Evolutionary conservation across 148 eudicot species (phyloP).

Genomic region (Chenopodium berlandieri): DNA sequence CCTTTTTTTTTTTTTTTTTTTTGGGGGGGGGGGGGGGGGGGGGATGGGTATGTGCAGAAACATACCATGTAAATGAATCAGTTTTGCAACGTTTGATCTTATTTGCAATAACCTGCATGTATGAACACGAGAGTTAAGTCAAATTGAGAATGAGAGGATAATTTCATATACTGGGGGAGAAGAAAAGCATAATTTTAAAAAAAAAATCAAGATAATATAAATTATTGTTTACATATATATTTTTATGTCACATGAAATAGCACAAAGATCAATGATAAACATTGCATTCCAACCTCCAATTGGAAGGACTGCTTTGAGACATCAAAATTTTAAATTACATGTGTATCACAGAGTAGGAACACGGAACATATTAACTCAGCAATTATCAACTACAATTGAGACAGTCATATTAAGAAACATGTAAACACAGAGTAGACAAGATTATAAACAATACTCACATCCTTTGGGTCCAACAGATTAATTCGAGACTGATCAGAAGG

Average conservation of each 20-base stretch:
- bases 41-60: conserved; percentile 15
- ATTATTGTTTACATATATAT: too few species aligned
- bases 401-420: background rate
- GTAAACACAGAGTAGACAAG: background rate
- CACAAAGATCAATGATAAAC: background rate
- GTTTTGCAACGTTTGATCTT: conserved; percentile 99
- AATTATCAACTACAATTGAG: background rate
- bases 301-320: background rate
- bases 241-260: background rate
- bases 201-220: too few species aligned
- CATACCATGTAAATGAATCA: conserved; percentile 78
- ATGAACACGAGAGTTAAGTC: conserved; percentile 5
- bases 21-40: background rate
- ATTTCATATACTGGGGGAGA: conserved; percentile 3
- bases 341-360: background rate
- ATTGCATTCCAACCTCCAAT: background rate
- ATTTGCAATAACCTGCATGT: conserved; percentile 72
- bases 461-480: conserved; percentile 86
- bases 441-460: conserved; percentile 53
- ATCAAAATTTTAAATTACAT: background rate
- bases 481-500: conserved; percentile 94
- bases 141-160: conserved; percentile 2
- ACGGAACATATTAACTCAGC: background rate
- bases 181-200: too few species aligned
- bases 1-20: too few species aligned